Evolutionary conservation across 257 asterid species (phyloP).

Genomic region (Solanum appendiculatum): DNA sequence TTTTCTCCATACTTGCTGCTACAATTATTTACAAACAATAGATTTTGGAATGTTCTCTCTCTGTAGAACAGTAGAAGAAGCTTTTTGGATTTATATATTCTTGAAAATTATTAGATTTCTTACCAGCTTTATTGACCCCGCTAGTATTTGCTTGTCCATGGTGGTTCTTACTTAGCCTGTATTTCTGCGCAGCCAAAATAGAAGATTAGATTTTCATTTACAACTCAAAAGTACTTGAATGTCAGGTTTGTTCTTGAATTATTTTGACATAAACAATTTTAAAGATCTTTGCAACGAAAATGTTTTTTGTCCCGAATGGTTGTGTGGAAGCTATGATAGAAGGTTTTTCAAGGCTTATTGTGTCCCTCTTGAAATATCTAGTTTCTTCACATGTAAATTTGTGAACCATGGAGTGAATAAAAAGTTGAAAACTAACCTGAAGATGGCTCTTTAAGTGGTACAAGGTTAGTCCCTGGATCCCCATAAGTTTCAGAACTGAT

Average conservation of each 20-base stretch:
- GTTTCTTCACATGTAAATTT: constrained; percentile 1
- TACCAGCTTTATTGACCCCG: constrained; percentile 65
- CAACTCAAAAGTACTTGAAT: not conserved
- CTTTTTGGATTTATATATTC: not conserved
- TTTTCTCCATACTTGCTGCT: constrained; percentile 46
- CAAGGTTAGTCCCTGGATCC: constrained; percentile 82
- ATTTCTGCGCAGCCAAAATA: constrained; percentile 48
- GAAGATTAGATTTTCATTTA: not conserved
- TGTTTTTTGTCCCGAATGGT: not conserved
- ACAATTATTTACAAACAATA: constrained; percentile 19
- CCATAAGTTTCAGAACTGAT: constrained; percentile 94
- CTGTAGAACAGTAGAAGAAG: not conserved
- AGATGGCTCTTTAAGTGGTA: constrained; percentile 96
- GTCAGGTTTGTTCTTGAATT: not conserved
- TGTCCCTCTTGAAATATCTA: not conserved
- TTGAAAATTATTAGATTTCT: constrained; percentile 12
- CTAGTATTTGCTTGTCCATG: constrained; percentile 57
- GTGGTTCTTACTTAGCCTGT: constrained; percentile 78
- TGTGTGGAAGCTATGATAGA: not conserved
- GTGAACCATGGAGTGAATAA: not conserved
- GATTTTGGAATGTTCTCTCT: constrained; percentile 3
- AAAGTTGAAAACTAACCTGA: constrained; percentile 44
- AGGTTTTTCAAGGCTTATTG: not conserved
- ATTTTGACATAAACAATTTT: not conserved
- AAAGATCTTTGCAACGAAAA: not conserved